Conservation (phyloP, 208 protist genomes). For the Porcisia hertigi region DNA sequence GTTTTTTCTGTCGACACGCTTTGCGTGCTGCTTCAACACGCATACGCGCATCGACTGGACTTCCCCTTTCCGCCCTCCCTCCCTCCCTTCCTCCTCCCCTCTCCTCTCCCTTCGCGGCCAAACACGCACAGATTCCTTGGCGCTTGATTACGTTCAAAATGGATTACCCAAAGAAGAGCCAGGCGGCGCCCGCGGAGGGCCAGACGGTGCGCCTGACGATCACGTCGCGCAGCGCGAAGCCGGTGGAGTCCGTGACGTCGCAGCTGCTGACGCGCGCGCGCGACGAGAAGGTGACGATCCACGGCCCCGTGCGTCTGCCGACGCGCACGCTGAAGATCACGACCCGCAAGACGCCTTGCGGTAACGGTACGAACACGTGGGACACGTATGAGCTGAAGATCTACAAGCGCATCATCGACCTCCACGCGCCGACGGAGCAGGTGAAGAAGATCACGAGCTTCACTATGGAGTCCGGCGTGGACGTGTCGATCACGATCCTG, state of each 20-base stretch:
- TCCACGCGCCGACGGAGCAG: constrained; percentile 89
- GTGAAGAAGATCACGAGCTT: constrained; percentile 94
- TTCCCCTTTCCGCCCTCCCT: too few species aligned
- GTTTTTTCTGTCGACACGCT: background rate
- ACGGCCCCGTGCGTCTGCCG: constrained; percentile 98
- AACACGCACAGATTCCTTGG: constrained; percentile 32
- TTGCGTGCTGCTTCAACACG: background rate
- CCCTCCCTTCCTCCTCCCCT: background rate
- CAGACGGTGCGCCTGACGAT: constrained; percentile 98
- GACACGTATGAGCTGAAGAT: constrained; percentile 99
- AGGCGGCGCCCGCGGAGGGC: constrained; percentile 48
- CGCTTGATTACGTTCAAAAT: constrained; percentile 83
- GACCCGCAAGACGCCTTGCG: constrained; percentile 99
- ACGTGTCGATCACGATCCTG: constrained; percentile 86
- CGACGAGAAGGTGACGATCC: constrained; percentile 95
- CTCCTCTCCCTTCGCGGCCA: background rate
- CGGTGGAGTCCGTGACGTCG: constrained; percentile 97
- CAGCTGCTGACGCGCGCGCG: constrained; percentile 94
- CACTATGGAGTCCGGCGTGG: constrained; percentile 87
- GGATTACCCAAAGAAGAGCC: constrained; percentile 80
- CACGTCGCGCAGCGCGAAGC: constrained; percentile 95
- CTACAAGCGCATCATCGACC: constrained; percentile 99
- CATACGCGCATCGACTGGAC: background rate
- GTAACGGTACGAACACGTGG: constrained; percentile 99
- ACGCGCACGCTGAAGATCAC: constrained; percentile 98